Conservation (phyloP, 257 asterid species). For the Solanum gandarillasii region DNA sequence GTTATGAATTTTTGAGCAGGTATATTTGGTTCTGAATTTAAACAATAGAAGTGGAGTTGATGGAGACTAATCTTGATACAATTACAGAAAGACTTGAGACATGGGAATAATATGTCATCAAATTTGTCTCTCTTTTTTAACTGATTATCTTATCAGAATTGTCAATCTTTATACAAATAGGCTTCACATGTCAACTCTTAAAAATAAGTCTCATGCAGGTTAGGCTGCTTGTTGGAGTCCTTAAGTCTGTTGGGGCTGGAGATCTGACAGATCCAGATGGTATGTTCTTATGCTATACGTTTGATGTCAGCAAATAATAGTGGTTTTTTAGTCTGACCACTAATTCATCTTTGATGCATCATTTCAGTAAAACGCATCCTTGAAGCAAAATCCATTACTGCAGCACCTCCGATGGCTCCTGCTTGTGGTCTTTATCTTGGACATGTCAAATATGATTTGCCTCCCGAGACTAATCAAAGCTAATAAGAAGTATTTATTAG, state of each 20-base stretch:
- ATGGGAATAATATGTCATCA: neutral
- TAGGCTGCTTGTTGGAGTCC: conserved; percentile 80
- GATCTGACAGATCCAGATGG: conserved; percentile 66
- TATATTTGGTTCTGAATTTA: neutral
- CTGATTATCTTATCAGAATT: neutral
- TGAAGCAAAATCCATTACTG: conserved; percentile 54
- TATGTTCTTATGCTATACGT: conserved; percentile 5
- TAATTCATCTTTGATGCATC: neutral
- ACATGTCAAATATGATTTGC: conserved; percentile 69
- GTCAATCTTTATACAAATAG: neutral
- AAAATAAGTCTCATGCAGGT: conserved; percentile 42
- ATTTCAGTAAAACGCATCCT: conserved; percentile 67
- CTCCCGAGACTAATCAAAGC: conserved; percentile 16
- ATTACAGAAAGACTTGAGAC: neutral
- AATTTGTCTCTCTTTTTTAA: neutral
- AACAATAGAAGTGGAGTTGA: neutral
- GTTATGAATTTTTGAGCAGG: neutral
- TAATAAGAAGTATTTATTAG: neutral
- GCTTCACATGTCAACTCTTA: neutral
- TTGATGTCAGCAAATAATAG: no score
- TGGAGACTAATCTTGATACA: neutral
- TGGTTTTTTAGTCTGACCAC: neutral
- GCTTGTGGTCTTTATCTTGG: conserved; percentile 94
- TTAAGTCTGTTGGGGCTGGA: conserved; percentile 74
- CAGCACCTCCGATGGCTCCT: conserved; percentile 92